A percentile compares a stretch with the other conserved stretches of the same genome.
Evolutionary conservation across 805 yeast genomes (phyloP).

Genomic region (Pachysolen tannophilus): DNA sequence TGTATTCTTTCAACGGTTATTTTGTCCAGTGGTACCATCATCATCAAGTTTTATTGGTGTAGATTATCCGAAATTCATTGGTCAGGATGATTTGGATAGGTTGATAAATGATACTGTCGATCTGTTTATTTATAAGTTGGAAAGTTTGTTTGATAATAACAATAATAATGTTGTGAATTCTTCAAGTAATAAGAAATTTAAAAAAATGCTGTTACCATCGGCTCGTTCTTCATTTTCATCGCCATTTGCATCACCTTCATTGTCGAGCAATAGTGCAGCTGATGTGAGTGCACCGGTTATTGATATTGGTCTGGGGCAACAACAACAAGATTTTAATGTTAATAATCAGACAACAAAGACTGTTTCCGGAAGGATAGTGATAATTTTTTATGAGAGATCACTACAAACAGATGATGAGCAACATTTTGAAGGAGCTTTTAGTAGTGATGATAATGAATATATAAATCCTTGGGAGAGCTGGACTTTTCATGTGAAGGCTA

Average conservation of each 20-base stretch:
- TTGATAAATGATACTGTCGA: constrained; percentile 7
- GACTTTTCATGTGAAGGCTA: constrained; percentile 43
- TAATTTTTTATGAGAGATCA: background rate
- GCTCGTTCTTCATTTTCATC: too few species aligned
- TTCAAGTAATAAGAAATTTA: too few species aligned
- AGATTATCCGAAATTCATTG: constrained; percentile 6
- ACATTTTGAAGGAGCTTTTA: background rate
- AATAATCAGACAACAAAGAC: too few species aligned
- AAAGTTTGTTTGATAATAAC: too few species aligned
- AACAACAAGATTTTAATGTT: background rate
- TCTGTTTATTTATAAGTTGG: background rate
- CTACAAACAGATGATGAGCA: background rate
- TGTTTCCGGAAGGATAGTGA: too few species aligned
- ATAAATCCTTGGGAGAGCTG: constrained; percentile 63
- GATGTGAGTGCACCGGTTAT: background rate
- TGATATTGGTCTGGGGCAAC: background rate
- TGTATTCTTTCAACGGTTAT: constrained; percentile 8
- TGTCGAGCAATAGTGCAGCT: background rate
- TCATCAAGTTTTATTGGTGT: constrained; percentile 6
- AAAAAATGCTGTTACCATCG: too few species aligned
- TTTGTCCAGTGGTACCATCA: constrained; percentile 6
- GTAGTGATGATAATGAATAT: constrained; percentile 1
- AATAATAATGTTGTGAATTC: too few species aligned
- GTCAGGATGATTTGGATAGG: constrained; percentile 1
- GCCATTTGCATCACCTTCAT: background rate